Evolutionary conservation across 768 basidiomycete species (phyloP).

Genomic region (Trametes gibbosa): DNA sequence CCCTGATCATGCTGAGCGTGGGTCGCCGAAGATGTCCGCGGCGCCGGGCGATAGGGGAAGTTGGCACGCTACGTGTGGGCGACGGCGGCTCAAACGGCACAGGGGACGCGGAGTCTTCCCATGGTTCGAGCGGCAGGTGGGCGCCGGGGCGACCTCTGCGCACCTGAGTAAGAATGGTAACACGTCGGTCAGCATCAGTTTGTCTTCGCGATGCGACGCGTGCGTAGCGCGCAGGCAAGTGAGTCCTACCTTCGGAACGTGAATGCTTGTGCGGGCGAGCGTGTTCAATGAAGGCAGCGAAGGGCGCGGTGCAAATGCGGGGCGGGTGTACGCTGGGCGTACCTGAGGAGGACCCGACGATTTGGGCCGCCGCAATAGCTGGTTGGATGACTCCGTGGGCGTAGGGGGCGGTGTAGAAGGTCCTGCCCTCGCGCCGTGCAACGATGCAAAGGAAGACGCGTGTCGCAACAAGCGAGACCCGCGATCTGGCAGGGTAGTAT

Average conservation of each 20-base stretch:
- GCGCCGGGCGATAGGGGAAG: constrained; percentile 15
- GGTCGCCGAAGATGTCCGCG: constrained; percentile 18
- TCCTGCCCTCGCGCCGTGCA: not conserved
- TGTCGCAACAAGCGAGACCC: constrained; percentile 2
- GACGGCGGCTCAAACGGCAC: constrained; percentile 2
- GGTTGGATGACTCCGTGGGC: constrained; percentile 15
- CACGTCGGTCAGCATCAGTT: constrained; percentile 8
- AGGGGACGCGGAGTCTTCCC: constrained; percentile 27
- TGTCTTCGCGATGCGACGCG: constrained; percentile 1
- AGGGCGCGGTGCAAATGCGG: constrained; percentile 40
- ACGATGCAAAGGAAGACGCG: constrained; percentile 12
- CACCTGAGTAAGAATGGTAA: constrained; percentile 26
- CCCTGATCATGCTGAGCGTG: constrained; percentile 25
- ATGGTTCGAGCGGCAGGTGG: constrained; percentile 42
- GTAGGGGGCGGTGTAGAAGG: constrained; percentile 20
- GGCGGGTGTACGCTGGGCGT: constrained; percentile 41
- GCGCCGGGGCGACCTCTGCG: constrained; percentile 43
- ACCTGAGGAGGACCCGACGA: constrained; percentile 35
- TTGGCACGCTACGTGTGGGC: constrained; percentile 8
- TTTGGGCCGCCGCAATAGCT: constrained; percentile 27
- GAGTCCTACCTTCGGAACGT: constrained; percentile 36
- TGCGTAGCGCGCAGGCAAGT: not conserved
- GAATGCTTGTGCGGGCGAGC: constrained; percentile 36
- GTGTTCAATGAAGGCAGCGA: constrained; percentile 42
- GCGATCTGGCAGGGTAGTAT: not conserved